Percentiles rank a stretch among this genome's conserved stretches.
phyloP scores from a whole-genome alignment of 2,329 filamentous ascomycete genomes.

The Aspergillus tamarii region DNA sequence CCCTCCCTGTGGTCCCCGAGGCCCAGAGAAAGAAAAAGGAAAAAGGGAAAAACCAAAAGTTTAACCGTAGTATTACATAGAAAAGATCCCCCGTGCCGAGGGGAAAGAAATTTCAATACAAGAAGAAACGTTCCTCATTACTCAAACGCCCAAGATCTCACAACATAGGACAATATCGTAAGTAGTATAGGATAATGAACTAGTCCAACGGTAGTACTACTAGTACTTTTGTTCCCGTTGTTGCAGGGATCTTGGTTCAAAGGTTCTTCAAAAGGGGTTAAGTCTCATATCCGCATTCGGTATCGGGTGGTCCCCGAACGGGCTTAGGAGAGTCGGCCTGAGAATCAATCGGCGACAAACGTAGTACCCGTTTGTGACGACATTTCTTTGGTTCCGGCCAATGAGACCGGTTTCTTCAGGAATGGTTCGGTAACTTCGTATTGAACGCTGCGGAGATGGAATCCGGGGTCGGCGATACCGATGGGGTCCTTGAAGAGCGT shows the following conservation, averaged over 20 bases:
- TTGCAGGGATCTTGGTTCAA: background rate
- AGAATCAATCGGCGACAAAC: too few species aligned
- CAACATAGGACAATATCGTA: too few species aligned
- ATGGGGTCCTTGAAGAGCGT: too few species aligned
- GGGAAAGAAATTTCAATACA: too few species aligned
- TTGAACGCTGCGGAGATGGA: background rate
- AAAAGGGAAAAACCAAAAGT: background rate
- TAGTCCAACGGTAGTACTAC: background rate
- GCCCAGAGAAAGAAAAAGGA: background rate
- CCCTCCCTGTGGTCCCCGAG: conserved; percentile 10
- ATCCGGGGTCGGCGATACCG: background rate
- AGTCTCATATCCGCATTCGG: background rate
- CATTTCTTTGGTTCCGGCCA: too few species aligned
- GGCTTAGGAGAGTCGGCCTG: background rate
- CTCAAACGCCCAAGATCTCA: background rate
- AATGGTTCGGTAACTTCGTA: background rate
- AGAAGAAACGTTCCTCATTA: background rate
- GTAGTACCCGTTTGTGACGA: too few species aligned
- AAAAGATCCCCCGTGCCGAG: background rate
- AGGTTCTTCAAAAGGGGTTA: background rate
- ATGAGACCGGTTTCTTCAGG: background rate
- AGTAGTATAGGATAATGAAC: background rate
- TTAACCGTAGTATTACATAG: background rate
- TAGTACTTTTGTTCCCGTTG: background rate
- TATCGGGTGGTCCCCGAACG: conserved; percentile 5